Evolutionary conservation across 495 filamentous ascomycete genomes (phyloP), one percentile per base, ranked within the genome.

Genomic region (Penicillium flavigenum): DNA sequence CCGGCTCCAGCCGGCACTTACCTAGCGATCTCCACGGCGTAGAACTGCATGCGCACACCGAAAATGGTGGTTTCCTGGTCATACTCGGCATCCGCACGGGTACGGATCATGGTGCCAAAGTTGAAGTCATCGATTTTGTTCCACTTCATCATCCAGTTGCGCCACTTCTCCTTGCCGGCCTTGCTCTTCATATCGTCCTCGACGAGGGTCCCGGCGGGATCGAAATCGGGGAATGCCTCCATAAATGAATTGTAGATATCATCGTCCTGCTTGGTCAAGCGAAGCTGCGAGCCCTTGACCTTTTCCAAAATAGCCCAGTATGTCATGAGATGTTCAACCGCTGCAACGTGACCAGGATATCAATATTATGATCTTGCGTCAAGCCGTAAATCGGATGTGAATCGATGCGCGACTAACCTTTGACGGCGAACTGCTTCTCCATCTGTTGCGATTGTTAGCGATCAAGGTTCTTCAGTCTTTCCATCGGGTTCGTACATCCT

Each of bases 341-440:
- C 91, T 93, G 62, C 12, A 27, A 50, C 31, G 17, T 14, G 45
- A 46, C 11, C 31, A 26, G 38, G 38, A 27, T 36, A 62, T 72
- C 34, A 72, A 63, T 53, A 50, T 51, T 4, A 17, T 32, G 29
- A 32, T 1, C 9, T 48, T 32, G 8, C 1, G 3, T 0, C 7
- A 32, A 48, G 46, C 1, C 12, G 19, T 48, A 20, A 26, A 9
- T 22, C 17, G 9, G 3, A 51, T 51, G 26, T n/a, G 19, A 51
- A 16, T 17, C n/a, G 24, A 43, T 8, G 20, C 47, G 44, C 32
- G 32, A 67, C 78, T 22, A 66, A 90, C 90, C 89, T 81, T 98
- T 98, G 63, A 99, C 94, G 34, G 95, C 94, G 65, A 99, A 99
- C 74, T 98, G 95, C 81, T 96, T 97, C 83, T 99, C 94, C 69